A percentile compares a stretch with the other conserved stretches of the same genome.
Conservation (phyloP, 306 rosid species). For the Quercus ilex region DNA sequence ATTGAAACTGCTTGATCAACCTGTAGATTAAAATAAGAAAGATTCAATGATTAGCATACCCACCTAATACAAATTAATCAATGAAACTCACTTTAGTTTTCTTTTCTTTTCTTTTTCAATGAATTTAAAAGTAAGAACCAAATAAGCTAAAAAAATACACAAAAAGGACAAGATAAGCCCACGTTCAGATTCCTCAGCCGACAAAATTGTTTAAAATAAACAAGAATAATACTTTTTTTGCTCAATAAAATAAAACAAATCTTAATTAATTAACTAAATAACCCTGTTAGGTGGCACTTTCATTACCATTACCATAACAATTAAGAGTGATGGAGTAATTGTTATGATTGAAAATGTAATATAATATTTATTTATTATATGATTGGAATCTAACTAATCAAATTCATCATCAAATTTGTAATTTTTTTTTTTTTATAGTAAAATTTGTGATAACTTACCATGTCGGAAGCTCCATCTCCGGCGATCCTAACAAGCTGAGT, state of each 20-base stretch:
- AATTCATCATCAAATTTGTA: no score
- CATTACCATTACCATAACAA: conserved; percentile 26
- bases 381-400: no score
- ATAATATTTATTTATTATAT: no score
- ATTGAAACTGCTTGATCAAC: conserved; percentile 93
- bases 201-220: not conserved
- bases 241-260: no score
- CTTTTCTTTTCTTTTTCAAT: no score
- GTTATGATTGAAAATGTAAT: no score
- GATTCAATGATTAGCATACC: conserved; percentile 20
- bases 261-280: no score
- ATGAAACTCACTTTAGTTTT: conserved; percentile 23
- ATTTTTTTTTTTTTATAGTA: no score
- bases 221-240: not conserved
- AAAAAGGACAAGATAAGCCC: not conserved
- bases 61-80: not conserved
- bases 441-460: conserved; percentile 40
- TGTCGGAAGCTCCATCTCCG: conserved; percentile 87
- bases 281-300: not conserved
- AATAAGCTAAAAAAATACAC: not conserved
- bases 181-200: conserved; percentile 6
- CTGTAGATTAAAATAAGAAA: conserved; percentile 32
- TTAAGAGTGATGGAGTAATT: no score
- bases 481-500: conserved; percentile 58
- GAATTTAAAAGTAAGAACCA: not conserved